These are phyloP conservation scores for Ceratocystis smalleyi DNA, from an alignment of 2,329 filamentous ascomycete genomes.

Conservation along the genomic window DNA sequence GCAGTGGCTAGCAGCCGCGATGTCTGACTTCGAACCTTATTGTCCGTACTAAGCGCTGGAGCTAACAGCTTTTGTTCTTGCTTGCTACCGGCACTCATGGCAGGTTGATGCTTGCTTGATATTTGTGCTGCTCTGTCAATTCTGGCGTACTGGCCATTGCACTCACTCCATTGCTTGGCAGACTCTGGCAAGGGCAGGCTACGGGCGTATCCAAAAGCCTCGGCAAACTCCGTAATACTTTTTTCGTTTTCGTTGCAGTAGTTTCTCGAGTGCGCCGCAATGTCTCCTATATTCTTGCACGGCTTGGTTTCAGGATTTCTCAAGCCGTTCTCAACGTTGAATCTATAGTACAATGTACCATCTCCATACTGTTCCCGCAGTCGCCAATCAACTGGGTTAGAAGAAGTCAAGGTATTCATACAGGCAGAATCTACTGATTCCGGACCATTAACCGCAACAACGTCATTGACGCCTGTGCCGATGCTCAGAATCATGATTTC, in stretches of 20 bases:
- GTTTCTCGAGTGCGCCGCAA: slow-evolving; percentile 19
- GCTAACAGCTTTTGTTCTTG: no score
- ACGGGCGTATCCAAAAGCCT: no score
- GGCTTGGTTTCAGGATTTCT: slow-evolving; percentile 20
- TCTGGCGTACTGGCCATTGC: no score
- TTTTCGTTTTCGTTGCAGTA: slow-evolving; percentile 8
- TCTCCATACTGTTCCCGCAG: slow-evolving; percentile 18
- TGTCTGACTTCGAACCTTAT: no score
- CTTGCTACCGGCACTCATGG: no score
- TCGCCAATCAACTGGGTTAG: neutral
- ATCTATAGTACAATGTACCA: slow-evolving; percentile 19
- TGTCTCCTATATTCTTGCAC: slow-evolving; percentile 20
- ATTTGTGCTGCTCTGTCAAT: no score
- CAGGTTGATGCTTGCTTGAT: no score
- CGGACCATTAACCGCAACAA: slow-evolving; percentile 18
- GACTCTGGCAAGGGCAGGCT: no score
- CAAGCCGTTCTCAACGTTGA: slow-evolving; percentile 22
- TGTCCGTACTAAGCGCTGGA: no score
- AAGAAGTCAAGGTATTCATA: neutral
- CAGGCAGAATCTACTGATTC: rapidly evolving
- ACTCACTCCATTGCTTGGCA: no score
- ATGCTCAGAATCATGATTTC: slow-evolving; percentile 20
- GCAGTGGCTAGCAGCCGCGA: no score
- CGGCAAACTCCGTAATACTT: no score
- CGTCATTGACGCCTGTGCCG: slow-evolving; percentile 20